Percentiles rank a stretch among this genome's conserved stretches.
phyloP scores from a whole-genome alignment of 257 asterid species.

The Solanum habrochaites region DNA sequence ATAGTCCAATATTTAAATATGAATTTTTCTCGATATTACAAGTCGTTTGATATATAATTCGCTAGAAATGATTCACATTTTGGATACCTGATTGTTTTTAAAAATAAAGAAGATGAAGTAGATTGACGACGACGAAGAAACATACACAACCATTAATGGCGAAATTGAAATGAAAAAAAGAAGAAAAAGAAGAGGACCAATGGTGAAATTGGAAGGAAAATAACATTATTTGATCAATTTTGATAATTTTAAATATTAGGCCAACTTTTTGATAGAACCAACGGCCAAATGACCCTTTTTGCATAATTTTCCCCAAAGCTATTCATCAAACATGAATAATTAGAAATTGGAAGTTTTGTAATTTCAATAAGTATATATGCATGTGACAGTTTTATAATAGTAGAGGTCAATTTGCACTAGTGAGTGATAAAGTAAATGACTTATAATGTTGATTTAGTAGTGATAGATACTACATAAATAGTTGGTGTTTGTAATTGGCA shows the following conservation, averaged over 20 bases:
- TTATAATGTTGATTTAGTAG: not conserved
- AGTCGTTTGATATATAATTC: not conserved
- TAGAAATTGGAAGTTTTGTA: not conserved
- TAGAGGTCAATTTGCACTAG: not conserved
- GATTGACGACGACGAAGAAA: not conserved
- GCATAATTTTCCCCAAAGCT: not conserved
- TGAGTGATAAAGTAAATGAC: too few species aligned
- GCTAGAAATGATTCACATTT: not conserved
- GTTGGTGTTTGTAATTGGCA: not conserved
- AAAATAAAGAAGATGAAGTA: not conserved
- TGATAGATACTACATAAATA: not conserved
- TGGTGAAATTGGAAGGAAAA: not conserved
- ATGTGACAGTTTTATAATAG: not conserved
- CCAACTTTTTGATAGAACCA: not conserved
- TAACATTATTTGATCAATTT: not conserved
- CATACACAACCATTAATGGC: not conserved
- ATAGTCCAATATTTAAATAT: not conserved
- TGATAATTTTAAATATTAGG: not conserved
- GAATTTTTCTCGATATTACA: not conserved
- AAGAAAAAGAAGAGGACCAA: too few species aligned
- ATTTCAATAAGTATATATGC: not conserved
- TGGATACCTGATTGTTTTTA: rapidly evolving
- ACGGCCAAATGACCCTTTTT: not conserved
- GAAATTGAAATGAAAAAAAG: not conserved
- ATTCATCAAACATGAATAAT: not conserved